These are phyloP conservation scores for Gelatoporia subvermispora DNA, from an alignment of 768 basidiomycete species.

Conservation along the genomic window DNA sequence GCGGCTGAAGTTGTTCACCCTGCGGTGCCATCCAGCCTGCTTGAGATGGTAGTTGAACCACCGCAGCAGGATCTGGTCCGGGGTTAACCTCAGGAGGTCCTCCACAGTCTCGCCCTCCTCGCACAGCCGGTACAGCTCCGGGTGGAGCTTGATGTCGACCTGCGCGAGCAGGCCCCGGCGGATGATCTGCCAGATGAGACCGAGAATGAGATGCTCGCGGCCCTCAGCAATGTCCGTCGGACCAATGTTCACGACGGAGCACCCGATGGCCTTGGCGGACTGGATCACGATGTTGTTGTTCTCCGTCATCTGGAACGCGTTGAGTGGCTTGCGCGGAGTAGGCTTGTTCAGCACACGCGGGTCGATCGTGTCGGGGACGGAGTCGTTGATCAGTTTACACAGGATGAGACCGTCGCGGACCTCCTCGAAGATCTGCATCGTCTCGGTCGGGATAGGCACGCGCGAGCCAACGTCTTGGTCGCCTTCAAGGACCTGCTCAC, in stretches of 20 bases:
- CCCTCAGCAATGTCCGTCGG: constrained; percentile 90
- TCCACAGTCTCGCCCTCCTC: constrained; percentile 98
- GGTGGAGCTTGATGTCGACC: constrained; percentile 97
- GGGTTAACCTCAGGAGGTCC: constrained; percentile 87
- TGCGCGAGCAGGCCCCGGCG: constrained; percentile 87
- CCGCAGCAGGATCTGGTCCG: constrained; percentile 93
- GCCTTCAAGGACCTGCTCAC: constrained; percentile 76
- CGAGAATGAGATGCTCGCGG: constrained; percentile 92
- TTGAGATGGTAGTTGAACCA: constrained; percentile 99
- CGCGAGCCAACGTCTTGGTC: constrained; percentile 80
- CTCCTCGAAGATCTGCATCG: constrained; percentile 99
- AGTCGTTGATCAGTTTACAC: constrained; percentile 98
- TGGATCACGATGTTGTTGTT: constrained; percentile 99
- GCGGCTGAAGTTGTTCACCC: constrained; percentile 95
- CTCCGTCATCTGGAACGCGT: constrained; percentile 98
- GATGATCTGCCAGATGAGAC: constrained; percentile 98
- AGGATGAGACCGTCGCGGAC: constrained; percentile 93
- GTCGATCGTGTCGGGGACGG: constrained; percentile 98
- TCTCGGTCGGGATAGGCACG: constrained; percentile 90
- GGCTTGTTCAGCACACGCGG: constrained; percentile 96
- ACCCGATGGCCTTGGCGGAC: constrained; percentile 96
- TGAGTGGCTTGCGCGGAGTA: constrained; percentile 72
- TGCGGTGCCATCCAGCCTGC: constrained; percentile 87
- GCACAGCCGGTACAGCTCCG: constrained; percentile 91
- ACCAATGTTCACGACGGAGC: constrained; percentile 98